Conservation (phyloP, 805 yeast species). For the Saccharomycopsis synnaedendra region DNA sequence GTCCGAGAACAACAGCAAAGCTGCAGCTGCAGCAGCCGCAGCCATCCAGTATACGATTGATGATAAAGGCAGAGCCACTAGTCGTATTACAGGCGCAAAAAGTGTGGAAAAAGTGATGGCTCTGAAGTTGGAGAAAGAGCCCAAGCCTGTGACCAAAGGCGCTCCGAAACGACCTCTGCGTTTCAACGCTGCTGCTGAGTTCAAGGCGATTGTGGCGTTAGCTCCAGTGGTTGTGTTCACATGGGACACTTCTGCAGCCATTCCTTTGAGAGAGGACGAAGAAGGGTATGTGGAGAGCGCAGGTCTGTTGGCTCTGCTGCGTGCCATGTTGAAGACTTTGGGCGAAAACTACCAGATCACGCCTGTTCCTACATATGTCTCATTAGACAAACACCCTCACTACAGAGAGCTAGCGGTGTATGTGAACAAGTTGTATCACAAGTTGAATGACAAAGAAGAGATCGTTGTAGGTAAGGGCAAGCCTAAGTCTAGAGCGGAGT, state of each 20-base stretch:
- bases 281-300: not conserved
- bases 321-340: conserved; percentile 11
- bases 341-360: conserved; percentile 15
- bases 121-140: not conserved
- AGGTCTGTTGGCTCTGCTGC: not conserved
- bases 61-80: not conserved
- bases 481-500: conserved; percentile 3
- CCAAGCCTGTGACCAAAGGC: not conserved
- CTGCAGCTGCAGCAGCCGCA: conserved; percentile 7
- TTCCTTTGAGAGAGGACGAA: conserved; percentile 2
- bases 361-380: conserved; percentile 15
- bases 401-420: conserved; percentile 14
- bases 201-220: conserved; percentile 15
- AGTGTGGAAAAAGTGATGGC: not conserved
- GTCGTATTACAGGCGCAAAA: not conserved
- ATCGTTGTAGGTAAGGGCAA: not conserved
- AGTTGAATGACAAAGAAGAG: conserved; percentile 3
- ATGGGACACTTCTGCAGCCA: conserved; percentile 12
- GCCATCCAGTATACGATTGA: conserved; percentile 1
- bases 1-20: conserved; percentile 3
- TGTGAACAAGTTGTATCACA: conserved; percentile 11
- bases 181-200: conserved; percentile 13
- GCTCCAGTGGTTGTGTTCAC: conserved; percentile 15
- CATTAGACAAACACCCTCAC: conserved; percentile 15
- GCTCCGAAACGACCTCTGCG: not conserved